A percentile compares a stretch with the other conserved stretches of the same genome.
Conservation (phyloP, 2,329 filamentous ascomycete species). For the Chaetothyriales sp. region DNA sequence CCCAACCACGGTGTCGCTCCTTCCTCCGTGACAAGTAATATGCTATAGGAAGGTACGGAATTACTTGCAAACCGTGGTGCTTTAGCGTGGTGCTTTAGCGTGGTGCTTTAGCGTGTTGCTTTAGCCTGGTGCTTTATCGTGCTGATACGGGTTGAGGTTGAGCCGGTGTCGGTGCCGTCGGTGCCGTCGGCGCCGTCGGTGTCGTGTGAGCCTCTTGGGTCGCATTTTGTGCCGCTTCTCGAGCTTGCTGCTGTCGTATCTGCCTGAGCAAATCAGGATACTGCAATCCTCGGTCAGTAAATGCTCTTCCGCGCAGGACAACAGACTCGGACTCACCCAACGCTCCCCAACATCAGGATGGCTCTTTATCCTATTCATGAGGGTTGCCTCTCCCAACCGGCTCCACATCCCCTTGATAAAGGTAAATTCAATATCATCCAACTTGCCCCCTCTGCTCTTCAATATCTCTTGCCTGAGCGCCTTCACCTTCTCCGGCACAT, state of each 20-base stretch:
- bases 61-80: too few relatives aligned
- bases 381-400: constrained; percentile 65
- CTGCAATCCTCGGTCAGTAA: constrained; percentile 18
- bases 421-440: constrained; percentile 76
- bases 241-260: constrained; percentile 46
- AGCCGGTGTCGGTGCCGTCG: neutral
- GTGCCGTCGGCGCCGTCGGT: neutral
- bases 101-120: neutral
- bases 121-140: neutral
- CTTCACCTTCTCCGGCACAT: constrained; percentile 49
- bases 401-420: constrained; percentile 57
- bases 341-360: constrained; percentile 75
- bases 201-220: neutral
- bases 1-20: too few relatives aligned
- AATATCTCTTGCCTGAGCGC: constrained; percentile 36
- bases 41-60: too few relatives aligned
- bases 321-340: constrained; percentile 32
- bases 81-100: too few relatives aligned
- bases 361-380: constrained; percentile 73
- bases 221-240: constrained; percentile 8
- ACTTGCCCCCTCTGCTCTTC: constrained; percentile 39
- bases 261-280: constrained; percentile 46
- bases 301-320: constrained; percentile 4
- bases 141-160: neutral
- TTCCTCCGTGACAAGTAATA: too few relatives aligned